These are phyloP conservation scores for Umbelopsis ramanniana DNA, from an alignment of 192 early-diverging fungal genomes.

Conservation along the genomic window DNA sequence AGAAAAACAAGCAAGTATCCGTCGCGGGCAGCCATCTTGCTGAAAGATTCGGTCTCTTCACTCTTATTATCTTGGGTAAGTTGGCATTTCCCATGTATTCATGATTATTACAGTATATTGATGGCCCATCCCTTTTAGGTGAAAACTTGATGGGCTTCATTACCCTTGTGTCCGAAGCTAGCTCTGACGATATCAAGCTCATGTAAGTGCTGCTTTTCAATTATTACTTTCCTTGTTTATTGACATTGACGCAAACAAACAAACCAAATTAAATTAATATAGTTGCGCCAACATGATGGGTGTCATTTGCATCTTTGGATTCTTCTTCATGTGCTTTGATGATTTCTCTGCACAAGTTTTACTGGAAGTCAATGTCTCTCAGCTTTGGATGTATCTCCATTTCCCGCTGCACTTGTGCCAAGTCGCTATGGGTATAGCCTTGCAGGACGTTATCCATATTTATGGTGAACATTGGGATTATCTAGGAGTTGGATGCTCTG, in stretches of 20 bases:
- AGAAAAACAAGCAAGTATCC: constrained; percentile 44
- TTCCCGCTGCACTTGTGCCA: constrained; percentile 56
- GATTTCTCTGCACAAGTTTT: constrained; percentile 44
- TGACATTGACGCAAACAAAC: not conserved
- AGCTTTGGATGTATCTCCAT: constrained; percentile 52
- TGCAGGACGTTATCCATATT: constrained; percentile 48
- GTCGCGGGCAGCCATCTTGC: constrained; percentile 51
- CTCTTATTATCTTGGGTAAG: constrained; percentile 50
- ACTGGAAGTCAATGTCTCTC: constrained; percentile 28
- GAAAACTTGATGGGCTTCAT: constrained; percentile 48
- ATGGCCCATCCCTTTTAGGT: constrained; percentile 25
- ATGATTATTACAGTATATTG: constrained; percentile 34
- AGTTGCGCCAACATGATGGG: constrained; percentile 47
- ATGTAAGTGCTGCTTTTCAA: constrained; percentile 24
- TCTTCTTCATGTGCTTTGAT: constrained; percentile 59
- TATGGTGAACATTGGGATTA: constrained; percentile 30
- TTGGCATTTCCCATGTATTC: not conserved
- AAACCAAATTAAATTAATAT: not conserved
- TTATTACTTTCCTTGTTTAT: not conserved
- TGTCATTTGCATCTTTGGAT: constrained; percentile 49
- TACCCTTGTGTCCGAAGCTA: constrained; percentile 36
- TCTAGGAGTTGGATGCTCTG: not conserved
- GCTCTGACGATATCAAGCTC: not conserved
- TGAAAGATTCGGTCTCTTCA: constrained; percentile 53
- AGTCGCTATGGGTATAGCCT: constrained; percentile 51